Percentiles rank a stretch among this genome's conserved stretches.
These are phyloP conservation scores for Neophaeococcomyces mojaviensis DNA, from an alignment of 2,329 filamentous ascomycete species.

Conservation along the genomic window DNA sequence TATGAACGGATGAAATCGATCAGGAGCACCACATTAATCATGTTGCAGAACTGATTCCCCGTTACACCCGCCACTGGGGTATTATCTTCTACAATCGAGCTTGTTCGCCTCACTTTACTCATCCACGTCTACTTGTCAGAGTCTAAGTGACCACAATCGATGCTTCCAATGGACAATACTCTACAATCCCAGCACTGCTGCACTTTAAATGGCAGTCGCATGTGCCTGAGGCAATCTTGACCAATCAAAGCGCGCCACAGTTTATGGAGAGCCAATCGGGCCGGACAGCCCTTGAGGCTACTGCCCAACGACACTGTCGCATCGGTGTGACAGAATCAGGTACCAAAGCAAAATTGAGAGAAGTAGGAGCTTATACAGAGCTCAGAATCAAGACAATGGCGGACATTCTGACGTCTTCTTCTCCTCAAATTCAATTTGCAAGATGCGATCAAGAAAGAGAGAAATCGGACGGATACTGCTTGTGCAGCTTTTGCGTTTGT, in stretches of 20 bases:
- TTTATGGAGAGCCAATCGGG: too few relatives aligned
- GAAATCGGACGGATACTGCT: constrained; percentile 1
- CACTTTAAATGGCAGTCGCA: background rate
- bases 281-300: too few relatives aligned
- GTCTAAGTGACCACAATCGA: background rate
- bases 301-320: too few relatives aligned
- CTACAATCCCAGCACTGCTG: background rate
- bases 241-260: constrained; percentile 19
- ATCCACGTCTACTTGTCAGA: background rate
- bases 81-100: background rate
- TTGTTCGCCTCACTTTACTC: constrained; percentile 6
- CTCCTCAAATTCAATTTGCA: background rate
- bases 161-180: background rate
- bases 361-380: too few relatives aligned
- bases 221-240: too few relatives aligned
- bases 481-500: constrained; percentile 1
- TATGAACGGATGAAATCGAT: constrained; percentile 1
- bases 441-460: background rate
- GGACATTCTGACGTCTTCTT: background rate
- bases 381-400: background rate
- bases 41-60: too few relatives aligned
- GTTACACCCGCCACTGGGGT: background rate
- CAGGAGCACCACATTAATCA: too few relatives aligned
- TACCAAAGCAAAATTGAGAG: too few relatives aligned
- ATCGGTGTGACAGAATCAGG: too few relatives aligned